Evolutionary conservation across 2,329 filamentous ascomycete genomes (phyloP), one percentile per base, ranked within the genome.

Genomic region (Epichloe hybrida): DNA sequence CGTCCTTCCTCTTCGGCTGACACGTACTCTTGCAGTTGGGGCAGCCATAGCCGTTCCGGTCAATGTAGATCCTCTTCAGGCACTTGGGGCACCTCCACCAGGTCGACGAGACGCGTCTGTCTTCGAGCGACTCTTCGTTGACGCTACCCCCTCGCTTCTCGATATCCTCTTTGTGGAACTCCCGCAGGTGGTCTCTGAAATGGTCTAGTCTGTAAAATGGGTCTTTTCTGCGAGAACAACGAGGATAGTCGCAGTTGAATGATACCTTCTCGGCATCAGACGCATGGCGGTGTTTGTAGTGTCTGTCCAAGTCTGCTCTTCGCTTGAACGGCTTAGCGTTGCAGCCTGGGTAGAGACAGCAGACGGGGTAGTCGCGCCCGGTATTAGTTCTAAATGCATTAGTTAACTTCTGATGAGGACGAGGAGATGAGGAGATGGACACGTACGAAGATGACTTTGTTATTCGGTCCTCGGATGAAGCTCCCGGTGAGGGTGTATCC

Each of bases 81-180:
- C 77, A 80, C 53, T 72, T 71, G 47, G 68, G 66, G 62, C 77
- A 80, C 37, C 77, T 70, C 74, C 75, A 80, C 75, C 75, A 79
- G 3, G 57, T 62, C 3, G 52, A 52, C 21, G 66, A 61, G 35
- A 72, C 58, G 49, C 66, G 64, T 52, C 72, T 67, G 45, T 59
- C 63, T 9, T 66, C 58, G 44, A 69, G 57, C 70, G 69, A 73
- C 54, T 64, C 65, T 38, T 65, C 62, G 40, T 62, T 59, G 51
- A 63, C 54, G 47, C 61, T 57, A 21, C 61, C 61, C 31, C 71
- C 69, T 17, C 73, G 71, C 64, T 73, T 73, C 56, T 68, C 65
- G 36, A 77, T 69, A 53, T 79, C 75, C 58, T 81, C 77, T 50
- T 67, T 67, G 66, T 81, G 77, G 54, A 67, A 76, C 44, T 75